phyloP scores from a whole-genome alignment of 2,329 filamentous ascomycete genomes.

The Nigrospora sphaerica region DNA sequence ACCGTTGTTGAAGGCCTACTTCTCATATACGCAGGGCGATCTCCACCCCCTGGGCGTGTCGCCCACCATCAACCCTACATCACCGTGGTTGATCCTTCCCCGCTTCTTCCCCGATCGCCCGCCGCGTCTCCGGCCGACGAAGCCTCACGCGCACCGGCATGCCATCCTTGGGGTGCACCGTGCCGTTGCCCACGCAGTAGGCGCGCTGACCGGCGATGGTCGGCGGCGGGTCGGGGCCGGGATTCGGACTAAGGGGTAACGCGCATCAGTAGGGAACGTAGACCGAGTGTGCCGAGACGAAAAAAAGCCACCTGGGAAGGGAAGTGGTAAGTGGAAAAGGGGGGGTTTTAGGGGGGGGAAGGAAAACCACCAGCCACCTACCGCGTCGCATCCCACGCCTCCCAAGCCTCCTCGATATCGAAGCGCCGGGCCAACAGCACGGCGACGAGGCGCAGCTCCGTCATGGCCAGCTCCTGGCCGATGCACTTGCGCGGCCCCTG shows the following conservation, averaged over 20 bases:
- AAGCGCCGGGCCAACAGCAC: slow-evolving; percentile 41
- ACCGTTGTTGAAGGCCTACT: too few relatives aligned
- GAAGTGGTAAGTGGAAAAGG: background rate
- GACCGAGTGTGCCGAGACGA: too few relatives aligned
- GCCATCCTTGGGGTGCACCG: slow-evolving; percentile 26
- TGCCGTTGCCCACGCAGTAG: slow-evolving; percentile 18
- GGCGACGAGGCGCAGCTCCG: slow-evolving; percentile 42
- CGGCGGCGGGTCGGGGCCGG: background rate
- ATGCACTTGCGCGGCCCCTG: slow-evolving; percentile 48
- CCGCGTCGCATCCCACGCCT: slow-evolving; percentile 25
- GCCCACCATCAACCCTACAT: too few relatives aligned
- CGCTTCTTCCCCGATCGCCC: too few relatives aligned
- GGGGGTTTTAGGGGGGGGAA: background rate
- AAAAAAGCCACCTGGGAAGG: too few relatives aligned
- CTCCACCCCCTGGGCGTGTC: too few relatives aligned
- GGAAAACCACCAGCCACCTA: slow-evolving; percentile 7
- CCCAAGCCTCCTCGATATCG: slow-evolving; percentile 39
- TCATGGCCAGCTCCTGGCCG: slow-evolving; percentile 47
- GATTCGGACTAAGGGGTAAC: too few relatives aligned
- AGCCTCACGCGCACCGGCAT: slow-evolving; percentile 29
- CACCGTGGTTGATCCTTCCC: too few relatives aligned
- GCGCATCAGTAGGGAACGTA: too few relatives aligned
- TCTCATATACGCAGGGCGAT: too few relatives aligned
- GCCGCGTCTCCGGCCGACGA: too few relatives aligned
- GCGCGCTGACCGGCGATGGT: slow-evolving; percentile 21